A percentile compares a stretch with the other conserved stretches of the same genome.
Evolutionary conservation across 2,329 filamentous ascomycete species (phyloP).

Genomic region (Pseudonectria foliicola): DNA sequence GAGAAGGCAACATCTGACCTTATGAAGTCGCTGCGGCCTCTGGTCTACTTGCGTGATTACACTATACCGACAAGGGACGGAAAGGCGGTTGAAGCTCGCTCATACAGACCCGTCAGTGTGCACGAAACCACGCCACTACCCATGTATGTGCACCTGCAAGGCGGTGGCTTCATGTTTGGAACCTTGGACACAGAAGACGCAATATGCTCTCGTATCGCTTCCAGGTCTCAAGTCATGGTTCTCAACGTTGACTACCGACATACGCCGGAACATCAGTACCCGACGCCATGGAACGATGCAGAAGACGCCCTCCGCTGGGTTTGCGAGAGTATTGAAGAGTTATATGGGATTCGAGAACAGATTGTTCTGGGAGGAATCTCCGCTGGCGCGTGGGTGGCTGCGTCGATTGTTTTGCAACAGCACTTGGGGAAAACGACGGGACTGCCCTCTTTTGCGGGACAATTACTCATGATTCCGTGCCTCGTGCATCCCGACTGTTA

Average conservation of each 20-base stretch:
- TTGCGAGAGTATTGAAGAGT: constrained; percentile 21
- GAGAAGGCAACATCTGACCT: constrained; percentile 7
- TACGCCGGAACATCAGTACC: constrained; percentile 45
- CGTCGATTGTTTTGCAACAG: constrained; percentile 31
- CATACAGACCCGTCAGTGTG: constrained; percentile 5
- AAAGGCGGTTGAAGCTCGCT: constrained; percentile 7
- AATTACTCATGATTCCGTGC: constrained; percentile 43
- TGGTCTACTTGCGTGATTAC: constrained; percentile 29
- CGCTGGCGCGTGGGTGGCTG: constrained; percentile 37
- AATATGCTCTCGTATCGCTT: constrained; percentile 40
- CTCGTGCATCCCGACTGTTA: constrained; percentile 20
- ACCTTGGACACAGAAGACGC: constrained; percentile 46
- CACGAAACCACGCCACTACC: constrained; percentile 33
- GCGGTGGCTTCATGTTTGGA: constrained; percentile 50
- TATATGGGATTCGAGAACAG: constrained; percentile 8
- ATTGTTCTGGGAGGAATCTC: constrained; percentile 42
- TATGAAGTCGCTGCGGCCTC: constrained; percentile 6
- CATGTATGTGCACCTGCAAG: constrained; percentile 45
- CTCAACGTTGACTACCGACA: constrained; percentile 54
- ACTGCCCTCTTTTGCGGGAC: constrained; percentile 35
- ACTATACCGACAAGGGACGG: constrained; percentile 7
- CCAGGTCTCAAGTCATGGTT: constrained; percentile 34
- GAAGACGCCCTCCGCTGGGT: constrained; percentile 50
- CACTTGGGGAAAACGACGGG: constrained; percentile 18
- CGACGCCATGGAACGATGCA: constrained; percentile 44